Conservation (phyloP, 306 rosid species). For the Erythrophleum fordii region DNA sequence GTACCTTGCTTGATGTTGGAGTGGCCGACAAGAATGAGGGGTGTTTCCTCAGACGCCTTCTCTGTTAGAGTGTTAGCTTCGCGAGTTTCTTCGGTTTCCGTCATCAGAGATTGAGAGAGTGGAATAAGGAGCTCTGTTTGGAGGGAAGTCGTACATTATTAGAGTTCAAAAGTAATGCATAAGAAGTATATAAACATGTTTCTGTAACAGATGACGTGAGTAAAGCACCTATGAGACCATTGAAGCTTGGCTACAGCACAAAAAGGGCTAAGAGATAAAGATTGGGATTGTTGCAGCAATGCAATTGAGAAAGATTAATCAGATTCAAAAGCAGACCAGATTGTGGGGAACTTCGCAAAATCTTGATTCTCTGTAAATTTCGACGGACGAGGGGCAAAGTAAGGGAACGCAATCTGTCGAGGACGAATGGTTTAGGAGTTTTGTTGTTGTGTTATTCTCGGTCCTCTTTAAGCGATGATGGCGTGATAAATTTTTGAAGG, state of each 20-base stretch:
- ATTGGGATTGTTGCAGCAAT: not conserved
- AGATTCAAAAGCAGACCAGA: not conserved
- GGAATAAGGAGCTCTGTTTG: not conserved
- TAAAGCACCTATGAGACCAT: not conserved
- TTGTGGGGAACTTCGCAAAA: not conserved
- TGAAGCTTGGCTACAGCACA: not conserved
- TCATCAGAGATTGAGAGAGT: conserved; percentile 1
- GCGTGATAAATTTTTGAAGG: no score
- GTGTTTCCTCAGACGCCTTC: not conserved
- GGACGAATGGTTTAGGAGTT: no score
- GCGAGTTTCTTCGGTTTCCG: not conserved
- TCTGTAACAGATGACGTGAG: no score
- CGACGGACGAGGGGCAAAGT: not conserved
- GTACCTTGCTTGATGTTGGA: not conserved
- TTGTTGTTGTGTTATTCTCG: no score
- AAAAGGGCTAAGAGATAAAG: not conserved
- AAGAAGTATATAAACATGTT: not conserved
- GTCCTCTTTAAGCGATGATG: no score
- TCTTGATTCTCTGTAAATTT: not conserved
- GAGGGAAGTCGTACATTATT: not conserved
- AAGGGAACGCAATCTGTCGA: not conserved
- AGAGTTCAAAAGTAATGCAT: not conserved
- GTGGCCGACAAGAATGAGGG: not conserved
- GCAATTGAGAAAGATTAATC: not conserved
- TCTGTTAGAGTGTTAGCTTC: not conserved